Conservation (phyloP, 257 asterid species). For the Solanum chilense region DNA sequence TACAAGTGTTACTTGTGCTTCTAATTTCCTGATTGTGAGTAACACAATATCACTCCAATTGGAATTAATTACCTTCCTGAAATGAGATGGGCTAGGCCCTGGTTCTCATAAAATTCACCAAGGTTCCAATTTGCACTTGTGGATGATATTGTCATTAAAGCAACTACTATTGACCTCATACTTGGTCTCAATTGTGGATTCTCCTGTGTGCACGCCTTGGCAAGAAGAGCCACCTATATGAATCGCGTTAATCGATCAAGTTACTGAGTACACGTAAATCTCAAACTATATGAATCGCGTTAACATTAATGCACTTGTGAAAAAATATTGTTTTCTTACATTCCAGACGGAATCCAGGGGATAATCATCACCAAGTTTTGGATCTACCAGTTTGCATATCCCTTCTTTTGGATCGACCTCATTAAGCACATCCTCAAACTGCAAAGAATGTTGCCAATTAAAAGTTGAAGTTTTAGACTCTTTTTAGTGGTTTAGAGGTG, state of each 20-base stretch:
- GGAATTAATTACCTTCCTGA: conserved; percentile 41
- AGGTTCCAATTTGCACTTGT: conserved; percentile 81
- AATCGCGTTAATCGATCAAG: background rate
- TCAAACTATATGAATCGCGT: background rate
- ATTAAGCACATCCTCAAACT: conserved; percentile 66
- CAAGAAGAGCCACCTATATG: conserved; percentile 68
- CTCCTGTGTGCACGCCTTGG: conserved; percentile 69
- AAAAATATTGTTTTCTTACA: conserved; percentile 22
- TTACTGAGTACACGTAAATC: background rate
- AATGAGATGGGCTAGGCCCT: conserved; percentile 54
- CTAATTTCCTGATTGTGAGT: background rate
- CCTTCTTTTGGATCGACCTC: conserved; percentile 38
- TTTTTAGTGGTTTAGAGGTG: background rate
- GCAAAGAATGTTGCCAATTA: background rate
- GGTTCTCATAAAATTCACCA: conserved; percentile 65
- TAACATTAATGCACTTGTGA: background rate
- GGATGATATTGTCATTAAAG: conserved; percentile 83
- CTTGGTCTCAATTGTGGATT: conserved; percentile 79
- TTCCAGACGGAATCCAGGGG: conserved; percentile 57
- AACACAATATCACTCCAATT: background rate
- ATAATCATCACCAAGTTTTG: conserved; percentile 50
- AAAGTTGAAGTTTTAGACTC: background rate
- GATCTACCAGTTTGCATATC: conserved; percentile 53
- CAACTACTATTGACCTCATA: conserved; percentile 85
- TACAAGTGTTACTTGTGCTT: background rate